These are phyloP conservation scores for Coemansia sp. DNA, from an alignment of 192 early-diverging fungal species.

Conservation along the genomic window DNA sequence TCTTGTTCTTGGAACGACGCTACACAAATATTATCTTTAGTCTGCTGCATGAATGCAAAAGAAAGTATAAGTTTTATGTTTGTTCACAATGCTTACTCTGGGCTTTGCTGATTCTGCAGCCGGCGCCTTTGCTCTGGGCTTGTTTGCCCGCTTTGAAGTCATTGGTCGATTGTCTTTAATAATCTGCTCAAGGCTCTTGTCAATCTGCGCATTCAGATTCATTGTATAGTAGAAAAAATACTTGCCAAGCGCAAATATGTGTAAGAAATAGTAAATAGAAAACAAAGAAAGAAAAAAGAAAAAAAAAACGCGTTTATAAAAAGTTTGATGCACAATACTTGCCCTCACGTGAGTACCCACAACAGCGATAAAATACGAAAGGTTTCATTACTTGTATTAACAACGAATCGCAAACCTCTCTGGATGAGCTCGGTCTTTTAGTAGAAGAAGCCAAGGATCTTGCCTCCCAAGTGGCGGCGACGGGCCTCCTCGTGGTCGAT, in stretches of 20 bases:
- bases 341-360: conserved; percentile 1
- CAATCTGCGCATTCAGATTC: conserved; percentile 37
- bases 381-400: too few relatives aligned
- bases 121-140: conserved; percentile 22
- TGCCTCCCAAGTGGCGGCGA: conserved; percentile 95
- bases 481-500: conserved; percentile 99
- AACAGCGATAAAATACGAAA: background rate
- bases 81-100: conserved; percentile 14
- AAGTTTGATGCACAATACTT: conserved; percentile 28
- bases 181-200: conserved; percentile 49
- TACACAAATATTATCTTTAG: conserved; percentile 5
- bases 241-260: background rate
- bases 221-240: background rate
- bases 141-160: conserved; percentile 1
- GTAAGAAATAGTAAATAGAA: background rate
- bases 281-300: background rate
- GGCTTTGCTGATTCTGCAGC: conserved; percentile 12
- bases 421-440: conserved; percentile 35
- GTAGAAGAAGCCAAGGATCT: conserved; percentile 96
- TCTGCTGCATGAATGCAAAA: background rate
- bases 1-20: conserved; percentile 42
- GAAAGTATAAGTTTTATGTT: too few relatives aligned
- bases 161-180: conserved; percentile 31
- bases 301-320: conserved; percentile 11
- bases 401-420: too few relatives aligned